These are phyloP conservation scores for Fusarium heterosporum DNA, from an alignment of 2,329 filamentous ascomycete species.

Conservation along the genomic window DNA sequence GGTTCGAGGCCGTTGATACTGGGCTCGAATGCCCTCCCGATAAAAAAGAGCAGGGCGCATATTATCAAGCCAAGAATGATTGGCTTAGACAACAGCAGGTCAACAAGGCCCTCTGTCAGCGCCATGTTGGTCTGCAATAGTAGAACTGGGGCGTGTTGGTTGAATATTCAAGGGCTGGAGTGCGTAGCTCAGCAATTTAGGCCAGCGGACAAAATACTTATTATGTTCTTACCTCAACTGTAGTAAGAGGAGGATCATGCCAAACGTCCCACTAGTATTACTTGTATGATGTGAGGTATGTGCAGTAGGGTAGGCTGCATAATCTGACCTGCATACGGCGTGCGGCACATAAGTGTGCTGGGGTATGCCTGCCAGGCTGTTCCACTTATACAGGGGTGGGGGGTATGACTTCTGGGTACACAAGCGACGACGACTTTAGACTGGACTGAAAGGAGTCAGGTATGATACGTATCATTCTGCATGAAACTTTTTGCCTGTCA, in stretches of 20 bases:
- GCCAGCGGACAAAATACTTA: not conserved
- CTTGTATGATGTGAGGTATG: too few species aligned
- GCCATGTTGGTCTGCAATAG: not conserved
- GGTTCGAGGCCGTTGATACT: not conserved
- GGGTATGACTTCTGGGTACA: too few species aligned
- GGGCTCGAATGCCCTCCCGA: not conserved
- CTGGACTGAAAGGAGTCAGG: too few species aligned
- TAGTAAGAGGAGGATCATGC: not conserved
- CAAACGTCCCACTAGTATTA: not conserved
- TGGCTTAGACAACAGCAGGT: not conserved
- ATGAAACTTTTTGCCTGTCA: too few species aligned
- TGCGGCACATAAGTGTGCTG: not conserved
- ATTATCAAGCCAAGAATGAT: not conserved
- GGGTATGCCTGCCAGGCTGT: not conserved
- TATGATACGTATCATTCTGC: too few species aligned
- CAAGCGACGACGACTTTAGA: too few species aligned
- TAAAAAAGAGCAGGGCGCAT: not conserved
- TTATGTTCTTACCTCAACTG: not conserved
- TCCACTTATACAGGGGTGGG: not conserved
- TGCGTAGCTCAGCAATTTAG: not conserved
- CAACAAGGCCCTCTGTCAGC: not conserved
- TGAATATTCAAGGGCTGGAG: not conserved
- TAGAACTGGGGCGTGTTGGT: not conserved
- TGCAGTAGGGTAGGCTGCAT: not conserved
- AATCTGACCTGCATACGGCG: not conserved